A percentile compares a stretch with the other conserved stretches of the same genome.
Evolutionary conservation across 352 stramenopile genomes (phyloP).

Genomic region (Elongisporangium undulatum): DNA sequence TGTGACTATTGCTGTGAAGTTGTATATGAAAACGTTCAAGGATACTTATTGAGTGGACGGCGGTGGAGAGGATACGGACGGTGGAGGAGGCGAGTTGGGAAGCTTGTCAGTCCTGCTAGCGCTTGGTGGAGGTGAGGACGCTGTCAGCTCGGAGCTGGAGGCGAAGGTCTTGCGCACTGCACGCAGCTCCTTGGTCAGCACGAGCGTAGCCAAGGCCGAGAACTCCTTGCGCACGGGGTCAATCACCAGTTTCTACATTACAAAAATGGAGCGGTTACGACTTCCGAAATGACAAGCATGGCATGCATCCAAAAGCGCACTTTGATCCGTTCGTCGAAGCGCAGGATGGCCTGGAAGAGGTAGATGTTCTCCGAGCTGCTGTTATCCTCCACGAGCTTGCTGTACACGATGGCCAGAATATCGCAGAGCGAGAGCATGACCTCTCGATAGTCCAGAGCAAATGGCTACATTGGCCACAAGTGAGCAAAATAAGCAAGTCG

Average conservation of each 20-base stretch:
- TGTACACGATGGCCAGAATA: slow-evolving; percentile 80
- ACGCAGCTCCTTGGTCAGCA: slow-evolving; percentile 59
- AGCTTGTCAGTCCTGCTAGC: not conserved
- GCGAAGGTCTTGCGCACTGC: slow-evolving; percentile 47
- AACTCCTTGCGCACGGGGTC: slow-evolving; percentile 83
- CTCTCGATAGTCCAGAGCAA: slow-evolving; percentile 78
- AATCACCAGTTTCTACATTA: slow-evolving; percentile 77
- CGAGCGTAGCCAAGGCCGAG: slow-evolving; percentile 41
- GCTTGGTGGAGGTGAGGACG: not conserved
- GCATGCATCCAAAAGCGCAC: slow-evolving; percentile 14
- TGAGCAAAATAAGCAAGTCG: not conserved
- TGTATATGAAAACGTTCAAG: not conserved
- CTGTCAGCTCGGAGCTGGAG: slow-evolving; percentile 9
- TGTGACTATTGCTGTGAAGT: not conserved
- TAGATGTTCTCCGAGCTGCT: slow-evolving; percentile 67
- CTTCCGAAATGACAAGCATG: not conserved
- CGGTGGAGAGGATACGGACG: not conserved
- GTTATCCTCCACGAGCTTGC: slow-evolving; percentile 74
- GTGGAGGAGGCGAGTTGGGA: not conserved
- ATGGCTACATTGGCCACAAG: slow-evolving; percentile 39
- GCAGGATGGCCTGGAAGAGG: slow-evolving; percentile 73
- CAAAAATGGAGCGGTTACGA: not conserved
- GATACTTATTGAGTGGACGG: not conserved
- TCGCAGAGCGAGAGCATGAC: slow-evolving; percentile 78
- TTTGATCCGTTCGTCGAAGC: slow-evolving; percentile 82